These are phyloP conservation scores for Huntiella omanensis DNA, from an alignment of 2,329 filamentous ascomycete species.

Conservation along the genomic window DNA sequence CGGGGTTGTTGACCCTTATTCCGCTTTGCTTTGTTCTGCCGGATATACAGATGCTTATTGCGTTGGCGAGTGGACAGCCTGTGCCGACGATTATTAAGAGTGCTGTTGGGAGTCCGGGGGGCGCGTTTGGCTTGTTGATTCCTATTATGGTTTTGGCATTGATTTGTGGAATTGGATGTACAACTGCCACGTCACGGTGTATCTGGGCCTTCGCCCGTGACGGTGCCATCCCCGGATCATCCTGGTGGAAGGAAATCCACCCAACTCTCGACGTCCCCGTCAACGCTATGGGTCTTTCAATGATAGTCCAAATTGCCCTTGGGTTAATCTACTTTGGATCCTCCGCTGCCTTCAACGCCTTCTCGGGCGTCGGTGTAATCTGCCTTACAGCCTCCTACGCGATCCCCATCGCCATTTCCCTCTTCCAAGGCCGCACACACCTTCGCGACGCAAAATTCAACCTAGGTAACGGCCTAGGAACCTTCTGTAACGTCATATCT, in stretches of 20 bases:
- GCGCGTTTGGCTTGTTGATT: slow-evolving; percentile 41
- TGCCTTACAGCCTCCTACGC: slow-evolving; percentile 51
- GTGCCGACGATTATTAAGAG: slow-evolving; percentile 44
- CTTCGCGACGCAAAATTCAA: slow-evolving; percentile 38
- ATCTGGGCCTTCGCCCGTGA: slow-evolving; percentile 54
- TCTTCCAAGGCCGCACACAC: slow-evolving; percentile 40
- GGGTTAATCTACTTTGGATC: slow-evolving; percentile 53
- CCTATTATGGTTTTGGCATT: slow-evolving; percentile 47
- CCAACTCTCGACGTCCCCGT: slow-evolving; percentile 42
- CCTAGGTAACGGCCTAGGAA: slow-evolving; percentile 38
- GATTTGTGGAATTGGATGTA: slow-evolving; percentile 51
- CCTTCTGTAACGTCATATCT: slow-evolving; percentile 44
- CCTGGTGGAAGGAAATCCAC: slow-evolving; percentile 43
- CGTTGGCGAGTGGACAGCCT: slow-evolving; percentile 38
- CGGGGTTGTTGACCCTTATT: slow-evolving; percentile 48
- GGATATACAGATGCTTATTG: slow-evolving; percentile 35
- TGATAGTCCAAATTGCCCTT: slow-evolving; percentile 43
- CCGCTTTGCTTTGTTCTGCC: slow-evolving; percentile 52
- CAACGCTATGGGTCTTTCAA: slow-evolving; percentile 55
- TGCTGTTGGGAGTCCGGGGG: slow-evolving; percentile 41
- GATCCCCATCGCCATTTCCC: slow-evolving; percentile 44
- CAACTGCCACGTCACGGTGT: slow-evolving; percentile 47
- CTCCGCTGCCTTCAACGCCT: slow-evolving; percentile 51
- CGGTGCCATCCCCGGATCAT: slow-evolving; percentile 46
- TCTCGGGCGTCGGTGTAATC: slow-evolving; percentile 52